A percentile compares a stretch with the other conserved stretches of the same genome.
Conservation (phyloP, 805 yeast genomes). For the Cephaloascus albidus region DNA sequence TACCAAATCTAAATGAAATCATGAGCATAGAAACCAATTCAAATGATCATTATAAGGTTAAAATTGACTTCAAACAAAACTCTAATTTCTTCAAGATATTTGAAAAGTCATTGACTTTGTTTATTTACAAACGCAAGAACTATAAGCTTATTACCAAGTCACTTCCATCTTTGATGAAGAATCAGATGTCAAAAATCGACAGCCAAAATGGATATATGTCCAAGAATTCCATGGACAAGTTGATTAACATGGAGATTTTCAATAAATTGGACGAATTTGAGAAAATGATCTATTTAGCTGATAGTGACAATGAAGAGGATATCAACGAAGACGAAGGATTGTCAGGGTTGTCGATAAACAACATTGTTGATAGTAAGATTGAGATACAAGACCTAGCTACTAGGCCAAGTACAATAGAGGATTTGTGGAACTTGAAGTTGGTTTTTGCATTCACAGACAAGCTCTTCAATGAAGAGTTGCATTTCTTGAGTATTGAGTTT, state of each 20-base stretch:
- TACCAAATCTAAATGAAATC: constrained; percentile 52
- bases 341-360: constrained; percentile 30
- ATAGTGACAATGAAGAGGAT: constrained; percentile 3
- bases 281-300: neutral
- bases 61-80: constrained; percentile 30
- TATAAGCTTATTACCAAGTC: constrained; percentile 26
- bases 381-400: constrained; percentile 36
- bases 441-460: constrained; percentile 53
- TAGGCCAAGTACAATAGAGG: constrained; percentile 35
- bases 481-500: constrained; percentile 38
- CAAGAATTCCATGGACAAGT: constrained; percentile 5
- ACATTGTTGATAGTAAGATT: constrained; percentile 42
- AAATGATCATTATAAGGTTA: constrained; percentile 44
- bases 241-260: constrained; percentile 10
- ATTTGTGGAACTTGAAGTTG: constrained; percentile 54
- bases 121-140: constrained; percentile 37
- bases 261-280: constrained; percentile 11
- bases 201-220: constrained; percentile 2
- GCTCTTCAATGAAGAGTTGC: constrained; percentile 22
- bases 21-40: constrained; percentile 34
- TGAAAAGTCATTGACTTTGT: constrained; percentile 34
- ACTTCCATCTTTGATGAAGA: constrained; percentile 21
- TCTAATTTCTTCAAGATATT: constrained; percentile 32
- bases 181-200: constrained; percentile 13
- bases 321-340: neutral